A percentile compares a stretch with the other conserved stretches of the same genome.
phyloP scores from a whole-genome alignment of 2,329 filamentous ascomycete species.

The Pseudocercospora cruenta region DNA sequence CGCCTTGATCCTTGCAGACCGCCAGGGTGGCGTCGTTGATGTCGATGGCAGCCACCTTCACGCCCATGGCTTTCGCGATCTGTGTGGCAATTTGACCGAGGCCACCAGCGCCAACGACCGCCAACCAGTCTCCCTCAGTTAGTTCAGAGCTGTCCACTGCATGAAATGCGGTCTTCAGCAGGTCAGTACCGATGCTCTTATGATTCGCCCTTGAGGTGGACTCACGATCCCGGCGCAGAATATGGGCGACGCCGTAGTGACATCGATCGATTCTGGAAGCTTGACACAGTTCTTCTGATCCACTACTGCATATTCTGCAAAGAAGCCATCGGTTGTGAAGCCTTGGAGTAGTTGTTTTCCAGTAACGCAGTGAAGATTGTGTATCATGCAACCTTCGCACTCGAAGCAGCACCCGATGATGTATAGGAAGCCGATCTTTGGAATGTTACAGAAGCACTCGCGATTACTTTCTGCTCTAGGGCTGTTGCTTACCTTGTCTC shows the following conservation, averaged over 20 bases:
- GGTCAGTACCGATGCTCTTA: neutral
- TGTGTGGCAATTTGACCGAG: conserved; percentile 26
- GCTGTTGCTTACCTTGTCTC: conserved; percentile 12
- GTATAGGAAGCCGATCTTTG: conserved; percentile 23
- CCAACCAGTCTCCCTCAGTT: conserved; percentile 24
- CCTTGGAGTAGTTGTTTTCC: conserved; percentile 25
- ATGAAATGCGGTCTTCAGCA: conserved; percentile 20
- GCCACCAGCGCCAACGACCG: conserved; percentile 24
- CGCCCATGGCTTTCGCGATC: conserved; percentile 24
- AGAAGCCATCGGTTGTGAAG: conserved; percentile 28
- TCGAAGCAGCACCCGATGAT: conserved; percentile 27
- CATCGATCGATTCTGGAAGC: conserved; percentile 23
- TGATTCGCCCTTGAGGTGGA: neutral
- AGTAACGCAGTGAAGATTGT: conserved; percentile 22
- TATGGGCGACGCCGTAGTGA: conserved; percentile 21
- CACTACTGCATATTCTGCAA: conserved; percentile 28
- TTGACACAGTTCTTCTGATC: conserved; percentile 24
- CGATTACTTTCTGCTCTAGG: neutral
- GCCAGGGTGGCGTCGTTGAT: conserved; percentile 26
- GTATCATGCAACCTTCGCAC: conserved; percentile 26
- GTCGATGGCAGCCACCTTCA: conserved; percentile 25
- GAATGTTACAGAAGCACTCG: neutral
- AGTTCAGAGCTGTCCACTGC: conserved; percentile 27
- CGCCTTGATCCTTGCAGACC: conserved; percentile 23
- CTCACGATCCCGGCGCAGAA: conserved; percentile 27